These are phyloP conservation scores for Neckera pumila DNA, from an alignment of 225 moss, liverwort and hornwort genomes.

Conservation along the genomic window DNA sequence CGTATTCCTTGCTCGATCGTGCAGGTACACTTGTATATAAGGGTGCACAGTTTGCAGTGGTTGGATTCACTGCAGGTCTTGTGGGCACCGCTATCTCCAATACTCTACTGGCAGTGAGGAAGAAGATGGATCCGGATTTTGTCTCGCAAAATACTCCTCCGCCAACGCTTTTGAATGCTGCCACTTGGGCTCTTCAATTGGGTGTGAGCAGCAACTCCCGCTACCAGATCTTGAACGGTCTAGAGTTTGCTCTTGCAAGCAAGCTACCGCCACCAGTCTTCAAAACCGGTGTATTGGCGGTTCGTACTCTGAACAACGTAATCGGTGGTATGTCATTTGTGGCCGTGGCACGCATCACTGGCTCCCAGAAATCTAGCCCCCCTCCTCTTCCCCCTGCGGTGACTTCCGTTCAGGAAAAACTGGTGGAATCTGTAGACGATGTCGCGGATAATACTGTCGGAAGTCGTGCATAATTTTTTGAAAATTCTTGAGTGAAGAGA, in stretches of 20 bases:
- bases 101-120: conserved; percentile 50
- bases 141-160: conserved; percentile 59
- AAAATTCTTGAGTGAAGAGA: background rate
- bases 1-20: conserved; percentile 52
- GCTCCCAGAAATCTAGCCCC: conserved; percentile 53
- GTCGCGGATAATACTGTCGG: conserved; percentile 10
- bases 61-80: conserved; percentile 77
- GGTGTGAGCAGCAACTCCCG: conserved; percentile 82
- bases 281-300: conserved; percentile 50
- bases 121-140: conserved; percentile 73
- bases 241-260: conserved; percentile 76
- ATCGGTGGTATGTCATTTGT: conserved; percentile 78
- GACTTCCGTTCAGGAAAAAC: background rate
- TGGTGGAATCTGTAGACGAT: conserved; percentile 9
- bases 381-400: background rate
- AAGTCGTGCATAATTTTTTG: conserved; percentile 2
- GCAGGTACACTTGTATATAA: conserved; percentile 76
- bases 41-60: conserved; percentile 72
- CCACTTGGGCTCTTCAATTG: conserved; percentile 87
- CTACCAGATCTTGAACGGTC: conserved; percentile 74
- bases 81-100: conserved; percentile 69
- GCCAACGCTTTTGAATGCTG: conserved; percentile 61
- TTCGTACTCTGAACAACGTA: conserved; percentile 79
- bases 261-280: conserved; percentile 35
- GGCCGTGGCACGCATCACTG: conserved; percentile 67